Evolutionary conservation across 148 eudicot species (phyloP).

Genomic region (Silene latifolia): DNA sequence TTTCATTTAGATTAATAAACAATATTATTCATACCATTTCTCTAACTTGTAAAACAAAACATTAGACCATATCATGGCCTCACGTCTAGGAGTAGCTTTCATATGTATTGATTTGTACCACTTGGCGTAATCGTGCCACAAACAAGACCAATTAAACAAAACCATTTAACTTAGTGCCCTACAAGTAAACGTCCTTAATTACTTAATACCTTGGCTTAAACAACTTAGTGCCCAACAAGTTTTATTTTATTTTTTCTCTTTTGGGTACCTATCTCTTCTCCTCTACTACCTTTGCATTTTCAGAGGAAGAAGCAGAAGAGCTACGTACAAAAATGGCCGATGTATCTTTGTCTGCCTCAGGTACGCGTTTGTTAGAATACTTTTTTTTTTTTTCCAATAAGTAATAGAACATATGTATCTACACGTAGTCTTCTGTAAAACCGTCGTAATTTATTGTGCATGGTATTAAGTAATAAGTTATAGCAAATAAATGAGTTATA

Average conservation of each 20-base stretch:
- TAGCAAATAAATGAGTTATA: too few relatives aligned
- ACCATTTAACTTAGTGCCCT: constrained; percentile 1
- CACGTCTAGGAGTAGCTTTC: constrained; percentile 13
- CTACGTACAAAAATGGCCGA: not conserved
- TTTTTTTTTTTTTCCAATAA: too few relatives aligned
- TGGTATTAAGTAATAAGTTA: too few relatives aligned
- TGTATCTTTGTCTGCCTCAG: not conserved
- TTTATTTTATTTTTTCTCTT: not conserved
- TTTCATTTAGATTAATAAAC: too few relatives aligned
- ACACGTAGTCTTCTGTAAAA: too few relatives aligned
- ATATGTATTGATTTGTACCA: constrained; percentile 7
- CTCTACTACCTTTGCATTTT: not conserved
- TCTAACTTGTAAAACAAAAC: constrained; percentile 2
- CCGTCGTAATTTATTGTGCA: too few relatives aligned
- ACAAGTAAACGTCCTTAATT: constrained; percentile 6
- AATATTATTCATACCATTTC: constrained; percentile 5
- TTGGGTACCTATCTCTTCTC: not conserved
- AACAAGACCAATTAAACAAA: constrained; percentile 14
- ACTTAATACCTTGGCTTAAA: not conserved
- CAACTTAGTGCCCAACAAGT: constrained; percentile 11
- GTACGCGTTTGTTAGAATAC: not conserved
- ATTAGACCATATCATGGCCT: constrained; percentile 1
- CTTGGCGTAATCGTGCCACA: not conserved
- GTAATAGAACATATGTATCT: too few relatives aligned
- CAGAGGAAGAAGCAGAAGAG: not conserved